These are phyloP conservation scores for Beta corolliflora DNA, from an alignment of 179 eudicot species.

Conservation along the genomic window DNA sequence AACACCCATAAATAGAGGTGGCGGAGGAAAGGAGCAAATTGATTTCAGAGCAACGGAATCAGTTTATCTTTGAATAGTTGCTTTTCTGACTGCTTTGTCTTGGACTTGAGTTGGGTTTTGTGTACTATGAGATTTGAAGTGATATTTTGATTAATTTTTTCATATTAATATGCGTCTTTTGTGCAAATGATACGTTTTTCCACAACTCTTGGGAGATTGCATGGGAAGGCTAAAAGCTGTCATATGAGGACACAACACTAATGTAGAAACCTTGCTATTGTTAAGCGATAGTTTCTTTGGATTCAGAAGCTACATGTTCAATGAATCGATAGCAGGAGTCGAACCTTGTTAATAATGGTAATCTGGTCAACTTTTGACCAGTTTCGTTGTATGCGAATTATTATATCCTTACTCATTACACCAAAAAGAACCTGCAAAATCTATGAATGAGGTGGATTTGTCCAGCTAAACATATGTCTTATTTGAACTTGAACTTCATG, in stretches of 20 bases:
- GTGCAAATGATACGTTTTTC: no score
- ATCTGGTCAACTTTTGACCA: not conserved
- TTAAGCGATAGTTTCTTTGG: not conserved
- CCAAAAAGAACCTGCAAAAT: not conserved
- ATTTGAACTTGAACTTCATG: no score
- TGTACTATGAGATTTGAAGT: not conserved
- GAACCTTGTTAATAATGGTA: not conserved
- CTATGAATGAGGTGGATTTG: not conserved
- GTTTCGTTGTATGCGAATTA: not conserved
- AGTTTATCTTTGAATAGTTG: not conserved
- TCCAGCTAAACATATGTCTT: not conserved
- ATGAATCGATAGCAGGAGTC: not conserved
- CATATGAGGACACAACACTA: not conserved
- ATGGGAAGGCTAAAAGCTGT: not conserved
- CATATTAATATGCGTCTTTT: no score
- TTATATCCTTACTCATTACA: not conserved
- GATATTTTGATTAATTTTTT: not conserved
- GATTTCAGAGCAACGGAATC: no score
- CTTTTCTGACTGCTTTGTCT: no score
- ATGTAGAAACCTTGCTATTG: not conserved
- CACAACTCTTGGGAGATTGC: not conserved
- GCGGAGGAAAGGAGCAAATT: not conserved
- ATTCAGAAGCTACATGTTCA: not conserved
- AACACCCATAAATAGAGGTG: not conserved
- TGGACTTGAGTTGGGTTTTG: not conserved